Conservation (phyloP, 148 eudicot genomes). For the Nyssa sinensis region DNA sequence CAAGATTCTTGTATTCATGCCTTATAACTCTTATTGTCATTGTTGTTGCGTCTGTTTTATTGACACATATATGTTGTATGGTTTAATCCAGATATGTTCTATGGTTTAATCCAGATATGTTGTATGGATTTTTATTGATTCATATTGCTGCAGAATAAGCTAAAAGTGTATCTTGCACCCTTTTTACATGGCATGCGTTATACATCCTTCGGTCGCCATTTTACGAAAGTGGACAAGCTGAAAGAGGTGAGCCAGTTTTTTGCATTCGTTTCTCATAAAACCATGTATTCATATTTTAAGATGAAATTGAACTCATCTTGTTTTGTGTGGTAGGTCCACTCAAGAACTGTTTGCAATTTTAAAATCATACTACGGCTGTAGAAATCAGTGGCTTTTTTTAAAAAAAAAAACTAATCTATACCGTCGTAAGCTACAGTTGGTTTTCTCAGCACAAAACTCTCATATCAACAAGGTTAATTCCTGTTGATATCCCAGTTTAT, state of each 20-base stretch:
- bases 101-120: neutral
- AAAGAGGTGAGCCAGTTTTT: conserved; percentile 45
- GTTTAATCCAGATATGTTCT: no score
- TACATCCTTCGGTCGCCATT: conserved; percentile 92
- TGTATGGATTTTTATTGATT: conserved; percentile 1
- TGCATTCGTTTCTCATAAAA: neutral
- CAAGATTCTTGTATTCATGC: neutral
- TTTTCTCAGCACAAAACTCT: neutral
- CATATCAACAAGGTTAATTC: neutral
- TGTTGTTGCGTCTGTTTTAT: neutral
- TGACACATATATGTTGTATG: no score
- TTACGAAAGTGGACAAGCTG: conserved; percentile 72
- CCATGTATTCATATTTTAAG: neutral
- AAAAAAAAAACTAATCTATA: no score
- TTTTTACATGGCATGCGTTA: conserved; percentile 83
- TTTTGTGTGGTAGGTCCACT: neutral
- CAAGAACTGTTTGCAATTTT: neutral
- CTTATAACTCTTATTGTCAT: neutral
- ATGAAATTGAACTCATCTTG: neutral
- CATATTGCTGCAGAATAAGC: conserved; percentile 48
- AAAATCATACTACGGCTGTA: neutral
- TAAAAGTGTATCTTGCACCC: conserved; percentile 78
- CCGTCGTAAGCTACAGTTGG: neutral
- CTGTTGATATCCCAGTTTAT: no score
- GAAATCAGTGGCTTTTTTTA: neutral